A percentile compares a stretch with the other conserved stretches of the same genome.
These are phyloP conservation scores for Domatiomyces catenatus DNA, from an alignment of 2,329 filamentous ascomycete species.

Conservation along the genomic window DNA sequence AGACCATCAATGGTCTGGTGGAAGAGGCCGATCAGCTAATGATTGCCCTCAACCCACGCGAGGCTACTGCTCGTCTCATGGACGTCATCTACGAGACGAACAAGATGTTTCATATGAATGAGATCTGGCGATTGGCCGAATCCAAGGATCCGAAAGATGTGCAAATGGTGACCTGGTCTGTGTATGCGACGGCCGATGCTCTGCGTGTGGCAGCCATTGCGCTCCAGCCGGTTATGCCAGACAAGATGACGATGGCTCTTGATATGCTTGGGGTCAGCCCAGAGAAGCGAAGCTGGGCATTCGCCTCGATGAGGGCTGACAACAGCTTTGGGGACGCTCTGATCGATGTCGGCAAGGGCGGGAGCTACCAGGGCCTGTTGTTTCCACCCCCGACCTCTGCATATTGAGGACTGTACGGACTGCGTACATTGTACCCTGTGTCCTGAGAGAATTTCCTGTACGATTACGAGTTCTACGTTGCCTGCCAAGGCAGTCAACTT, in stretches of 20 bases:
- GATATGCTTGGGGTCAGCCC: slow-evolving; percentile 56
- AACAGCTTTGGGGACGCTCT: neutral
- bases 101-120: slow-evolving; percentile 45
- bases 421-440: neutral
- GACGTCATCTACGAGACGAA: slow-evolving; percentile 40
- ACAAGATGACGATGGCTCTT: slow-evolving; percentile 55
- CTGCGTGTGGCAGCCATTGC: slow-evolving; percentile 69
- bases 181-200: slow-evolving; percentile 61
- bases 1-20: slow-evolving; percentile 12
- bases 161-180: slow-evolving; percentile 37
- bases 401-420: neutral
- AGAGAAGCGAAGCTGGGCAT: neutral
- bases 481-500: too few species aligned
- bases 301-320: neutral
- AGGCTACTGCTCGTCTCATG: slow-evolving; percentile 3
- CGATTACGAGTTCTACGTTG: too few species aligned
- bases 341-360: neutral
- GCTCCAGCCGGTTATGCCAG: slow-evolving; percentile 80
- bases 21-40: slow-evolving; percentile 39
- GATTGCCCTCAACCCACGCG: slow-evolving; percentile 47
- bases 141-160: slow-evolving; percentile 18
- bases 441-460: too few species aligned
- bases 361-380: neutral
- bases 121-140: slow-evolving; percentile 51
- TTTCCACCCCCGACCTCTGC: neutral